Evolutionary conservation across 208 protist species (phyloP).

Genomic region (Trypanosomatidae sp.): DNA sequence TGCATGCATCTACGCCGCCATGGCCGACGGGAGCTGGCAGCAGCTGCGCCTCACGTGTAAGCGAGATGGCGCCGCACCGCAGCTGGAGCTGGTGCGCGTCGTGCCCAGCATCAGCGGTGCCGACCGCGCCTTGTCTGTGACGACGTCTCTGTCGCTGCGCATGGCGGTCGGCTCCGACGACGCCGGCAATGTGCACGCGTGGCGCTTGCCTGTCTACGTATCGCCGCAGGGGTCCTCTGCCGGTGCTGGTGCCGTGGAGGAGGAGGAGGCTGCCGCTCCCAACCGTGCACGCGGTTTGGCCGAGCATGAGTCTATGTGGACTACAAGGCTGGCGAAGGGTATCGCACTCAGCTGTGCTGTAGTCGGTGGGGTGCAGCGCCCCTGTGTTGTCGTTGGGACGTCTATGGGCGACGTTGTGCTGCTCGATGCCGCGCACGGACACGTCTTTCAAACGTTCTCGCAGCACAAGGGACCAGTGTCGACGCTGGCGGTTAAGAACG

Average conservation of each 20-base stretch:
- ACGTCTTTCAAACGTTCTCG: slow-evolving; percentile 69
- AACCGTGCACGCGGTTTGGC: slow-evolving; percentile 29
- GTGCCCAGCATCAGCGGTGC: slow-evolving; percentile 71
- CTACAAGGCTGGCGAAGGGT: slow-evolving; percentile 68
- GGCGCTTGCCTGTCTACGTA: slow-evolving; percentile 32
- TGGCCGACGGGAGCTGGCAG: slow-evolving; percentile 48
- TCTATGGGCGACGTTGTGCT: slow-evolving; percentile 83
- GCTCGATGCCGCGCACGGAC: slow-evolving; percentile 66
- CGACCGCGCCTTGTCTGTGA: slow-evolving; percentile 80
- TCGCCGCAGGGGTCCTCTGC: not conserved
- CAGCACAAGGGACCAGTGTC: slow-evolving; percentile 85
- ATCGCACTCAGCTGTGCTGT: slow-evolving; percentile 73
- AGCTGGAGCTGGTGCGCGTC: slow-evolving; percentile 64
- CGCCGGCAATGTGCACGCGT: slow-evolving; percentile 75
- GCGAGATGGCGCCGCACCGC: slow-evolving; percentile 14
- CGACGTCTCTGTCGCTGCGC: slow-evolving; percentile 17
- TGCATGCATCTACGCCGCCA: slow-evolving; percentile 40
- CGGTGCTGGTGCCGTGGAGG: not conserved
- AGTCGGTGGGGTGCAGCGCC: slow-evolving; percentile 27
- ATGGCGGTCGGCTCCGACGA: slow-evolving; percentile 81
- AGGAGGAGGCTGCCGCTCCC: not conserved
- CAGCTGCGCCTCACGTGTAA: slow-evolving; percentile 38
- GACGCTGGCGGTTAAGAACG: slow-evolving; percentile 40
- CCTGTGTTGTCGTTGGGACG: slow-evolving; percentile 78
- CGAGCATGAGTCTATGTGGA: slow-evolving; percentile 74